Evolutionary conservation across 1,284 basidiomycete species (phyloP), one percentile per base, ranked within the genome.

Genomic region (Caloboletus inedulis): DNA sequence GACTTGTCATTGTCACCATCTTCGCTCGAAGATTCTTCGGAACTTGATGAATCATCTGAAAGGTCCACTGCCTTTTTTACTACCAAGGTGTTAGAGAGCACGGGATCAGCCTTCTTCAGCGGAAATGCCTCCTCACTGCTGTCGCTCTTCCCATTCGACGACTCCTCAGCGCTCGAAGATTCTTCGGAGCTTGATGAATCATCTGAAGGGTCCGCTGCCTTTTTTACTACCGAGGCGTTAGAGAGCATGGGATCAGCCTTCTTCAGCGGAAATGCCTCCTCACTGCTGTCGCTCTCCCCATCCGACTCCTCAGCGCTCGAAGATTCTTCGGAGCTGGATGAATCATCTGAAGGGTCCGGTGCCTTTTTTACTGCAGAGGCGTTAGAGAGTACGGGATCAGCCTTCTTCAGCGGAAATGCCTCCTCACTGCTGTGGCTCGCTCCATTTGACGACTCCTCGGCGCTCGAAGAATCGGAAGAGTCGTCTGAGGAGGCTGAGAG

Each of bases 1-100:
- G 41, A 16, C 4, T 51, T 23, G 12, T 57, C 52, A 18, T 9
- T 40, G 18, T 31, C 49, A 12, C 47, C 37, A 27, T 54, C 49
- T 13, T 54, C 56, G 18, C 47, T 54, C 1, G 64, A 59, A 2
- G 62, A 52, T 13, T 64, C 57, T 33, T 58, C 56, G 2, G 59
- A 61, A 3, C 47, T 55, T 2, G 63, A 62, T 1, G 56, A 61
- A 35, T 43, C 31, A 25, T 52, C 49, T 6, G 54, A 61, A 12
- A 44, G n/a, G 6, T 44, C 14, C 2, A 16, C n/a, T 4, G 43
- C 16, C 23, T 31, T 49, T 52, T 36, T 50, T 34, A 19, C 57
- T 54, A 5, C 7, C 3, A 7, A 33, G 9, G 7, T 0, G 13
- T 59, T 52, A 47, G 50, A 34, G n/a, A n/a, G 8, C 3, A 21